A percentile compares a stretch with the other conserved stretches of the same genome.
Conservation (phyloP, 1,284 basidiomycete genomes). For the Apiotrichum veenhuisii region DNA sequence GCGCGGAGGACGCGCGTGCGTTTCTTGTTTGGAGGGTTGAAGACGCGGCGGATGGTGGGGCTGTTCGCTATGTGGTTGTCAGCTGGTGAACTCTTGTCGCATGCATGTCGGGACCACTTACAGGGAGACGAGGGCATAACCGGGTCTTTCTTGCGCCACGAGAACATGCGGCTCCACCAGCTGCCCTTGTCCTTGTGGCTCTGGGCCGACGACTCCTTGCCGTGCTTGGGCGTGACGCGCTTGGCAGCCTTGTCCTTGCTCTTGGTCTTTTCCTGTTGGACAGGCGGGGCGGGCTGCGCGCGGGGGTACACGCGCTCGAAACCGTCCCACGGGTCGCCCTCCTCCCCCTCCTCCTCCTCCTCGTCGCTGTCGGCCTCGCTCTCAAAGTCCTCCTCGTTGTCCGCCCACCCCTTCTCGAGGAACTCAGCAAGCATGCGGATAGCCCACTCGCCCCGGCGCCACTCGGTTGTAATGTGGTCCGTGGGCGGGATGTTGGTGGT, state of each 20-base stretch:
- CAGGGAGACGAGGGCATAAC: background rate
- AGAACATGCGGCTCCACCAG: background rate
- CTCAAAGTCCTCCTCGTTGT: background rate
- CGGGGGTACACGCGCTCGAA: too few species aligned
- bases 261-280: too few species aligned
- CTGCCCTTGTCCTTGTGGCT: background rate
- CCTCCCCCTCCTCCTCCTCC: too few species aligned
- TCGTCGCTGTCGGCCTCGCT: background rate
- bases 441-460: background rate
- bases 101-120: background rate
- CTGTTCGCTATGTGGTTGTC: too few species aligned
- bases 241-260: too few species aligned
- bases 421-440: conserved; percentile 2
- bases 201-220: background rate
- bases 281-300: background rate
- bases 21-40: too few species aligned
- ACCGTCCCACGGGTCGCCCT: background rate
- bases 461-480: background rate
- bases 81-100: too few species aligned
- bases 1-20: too few species aligned
- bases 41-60: too few species aligned
- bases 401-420: background rate
- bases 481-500: background rate
- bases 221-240: background rate
- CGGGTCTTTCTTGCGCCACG: background rate